Evolutionary conservation across 441 rosid species (phyloP).

Genomic region (Gossypium schwendimanii): DNA sequence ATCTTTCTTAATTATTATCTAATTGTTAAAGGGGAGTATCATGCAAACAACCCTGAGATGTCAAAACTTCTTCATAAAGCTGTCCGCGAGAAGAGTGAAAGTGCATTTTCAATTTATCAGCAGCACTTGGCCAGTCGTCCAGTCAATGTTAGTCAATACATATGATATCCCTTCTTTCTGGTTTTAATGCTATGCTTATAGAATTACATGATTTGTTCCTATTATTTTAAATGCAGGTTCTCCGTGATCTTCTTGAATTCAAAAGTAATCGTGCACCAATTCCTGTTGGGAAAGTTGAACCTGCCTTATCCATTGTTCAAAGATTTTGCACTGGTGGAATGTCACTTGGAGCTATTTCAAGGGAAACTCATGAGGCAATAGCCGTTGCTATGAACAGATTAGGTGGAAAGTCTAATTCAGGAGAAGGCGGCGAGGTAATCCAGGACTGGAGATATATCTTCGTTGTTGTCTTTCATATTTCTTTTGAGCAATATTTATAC

Average conservation of each 20-base stretch:
- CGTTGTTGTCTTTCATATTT: neutral
- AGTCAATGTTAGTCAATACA: conserved; percentile 58
- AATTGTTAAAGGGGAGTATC: conserved; percentile 71
- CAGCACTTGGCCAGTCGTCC: conserved; percentile 96
- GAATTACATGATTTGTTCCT: conserved; percentile 11
- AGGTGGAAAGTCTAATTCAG: conserved; percentile 95
- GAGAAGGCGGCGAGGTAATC: conserved; percentile 99
- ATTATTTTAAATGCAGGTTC: conserved; percentile 49
- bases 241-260: conserved; percentile 94
- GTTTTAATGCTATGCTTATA: neutral
- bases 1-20: conserved; percentile 9
- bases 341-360: conserved; percentile 99
- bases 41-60: conserved; percentile 99
- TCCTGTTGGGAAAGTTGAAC: conserved; percentile 91
- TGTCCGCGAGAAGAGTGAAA: conserved; percentile 95
- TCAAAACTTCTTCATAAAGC: conserved; percentile 96
- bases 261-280: conserved; percentile 85
- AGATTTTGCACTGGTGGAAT: conserved; percentile 99
- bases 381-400: conserved; percentile 97
- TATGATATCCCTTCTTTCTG: neutral
- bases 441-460: conserved; percentile 1
- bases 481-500: neutral
- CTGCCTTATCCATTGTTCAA: conserved; percentile 76
- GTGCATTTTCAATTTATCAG: conserved; percentile 87
- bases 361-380: conserved; percentile 99